Evolutionary conservation across 1,139 yeast species (phyloP), one percentile per base, ranked within the genome.

Genomic region (Lizanozyma gosingica): DNA sequence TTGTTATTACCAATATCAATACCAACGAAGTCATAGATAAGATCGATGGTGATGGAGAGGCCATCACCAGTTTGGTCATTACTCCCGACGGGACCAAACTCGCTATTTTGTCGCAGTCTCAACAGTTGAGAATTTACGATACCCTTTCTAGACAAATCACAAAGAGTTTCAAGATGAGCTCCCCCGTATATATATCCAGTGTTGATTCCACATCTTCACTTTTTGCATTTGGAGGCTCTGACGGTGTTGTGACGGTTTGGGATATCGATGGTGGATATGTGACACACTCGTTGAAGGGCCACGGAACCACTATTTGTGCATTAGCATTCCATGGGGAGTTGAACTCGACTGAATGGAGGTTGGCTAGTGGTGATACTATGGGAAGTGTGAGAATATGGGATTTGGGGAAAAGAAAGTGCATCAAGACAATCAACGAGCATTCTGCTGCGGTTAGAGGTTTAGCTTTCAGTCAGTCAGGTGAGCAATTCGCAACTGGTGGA

Each of bases 161-260:
- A 58, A 84, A 71, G 57, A 63, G 67, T 16, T 70, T 72, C 61
- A 81, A 76, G 56, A 55, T 83, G 41, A 65, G 84, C 3, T 79
- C 96, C 1, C 96, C 97, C 1, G 84, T 86, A 1, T 85, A 85
- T 57, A 82, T 87, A 15, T 74, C 88, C 43, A 71, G 82, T 14
- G 76, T 77, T 29, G 98, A 92, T 58, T 59, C 76, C 4, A 87
- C 97, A 0, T 83, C 95, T 14, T 78, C 95, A 3, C 67, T 92
- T 39, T 78, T 90, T 54, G 95, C 96, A 33, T 81, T 94, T 53
- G 99, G 99, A 39, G 92, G 95, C 38, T 84, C 97, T 1, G 98
- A 94, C 57, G 97, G 98, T 39, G 76, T 80, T 35, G 84, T 90
- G 16, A 81, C 87, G 39, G 95, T 94, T 2, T 88, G 95, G 84